A percentile compares a stretch with the other conserved stretches of the same genome.
Evolutionary conservation across 352 stramenopile genomes (phyloP).

Genomic region (Pythium monospermum): DNA sequence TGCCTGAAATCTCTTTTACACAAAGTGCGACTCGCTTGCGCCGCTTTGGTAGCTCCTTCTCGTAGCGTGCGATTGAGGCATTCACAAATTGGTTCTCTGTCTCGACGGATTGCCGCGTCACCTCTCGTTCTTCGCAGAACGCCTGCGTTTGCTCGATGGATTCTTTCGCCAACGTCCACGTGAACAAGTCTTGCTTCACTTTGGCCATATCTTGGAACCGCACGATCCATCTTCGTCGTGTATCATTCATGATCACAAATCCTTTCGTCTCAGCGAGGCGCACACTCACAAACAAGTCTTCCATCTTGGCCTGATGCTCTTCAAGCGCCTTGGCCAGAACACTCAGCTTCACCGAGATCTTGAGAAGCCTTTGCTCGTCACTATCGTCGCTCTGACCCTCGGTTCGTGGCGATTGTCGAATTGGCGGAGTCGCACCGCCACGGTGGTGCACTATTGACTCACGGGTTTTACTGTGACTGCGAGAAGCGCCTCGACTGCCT

Average conservation of each 20-base stretch:
- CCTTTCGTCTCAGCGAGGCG: constrained; percentile 29
- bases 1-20: constrained; percentile 25
- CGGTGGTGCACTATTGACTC: no score
- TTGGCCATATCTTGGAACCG: constrained; percentile 25
- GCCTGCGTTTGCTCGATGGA: constrained; percentile 11
- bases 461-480: constrained; percentile 5
- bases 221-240: constrained; percentile 25
- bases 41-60: constrained; percentile 33
- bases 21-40: constrained; percentile 24
- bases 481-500: constrained; percentile 8
- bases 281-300: constrained; percentile 26
- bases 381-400: constrained; percentile 5
- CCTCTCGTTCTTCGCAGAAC: constrained; percentile 10
- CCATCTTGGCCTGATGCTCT: constrained; percentile 25
- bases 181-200: constrained; percentile 18
- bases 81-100: constrained; percentile 22
- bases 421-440: background rate
- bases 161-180: constrained; percentile 9
- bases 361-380: constrained; percentile 16
- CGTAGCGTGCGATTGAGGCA: constrained; percentile 16
- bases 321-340: constrained; percentile 19
- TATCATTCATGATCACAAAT: constrained; percentile 35
- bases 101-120: constrained; percentile 1
- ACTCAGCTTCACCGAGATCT: constrained; percentile 24
- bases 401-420: background rate